Conservation (phyloP, 108 stramenopile species). For the Mediolabrus comicus region DNA sequence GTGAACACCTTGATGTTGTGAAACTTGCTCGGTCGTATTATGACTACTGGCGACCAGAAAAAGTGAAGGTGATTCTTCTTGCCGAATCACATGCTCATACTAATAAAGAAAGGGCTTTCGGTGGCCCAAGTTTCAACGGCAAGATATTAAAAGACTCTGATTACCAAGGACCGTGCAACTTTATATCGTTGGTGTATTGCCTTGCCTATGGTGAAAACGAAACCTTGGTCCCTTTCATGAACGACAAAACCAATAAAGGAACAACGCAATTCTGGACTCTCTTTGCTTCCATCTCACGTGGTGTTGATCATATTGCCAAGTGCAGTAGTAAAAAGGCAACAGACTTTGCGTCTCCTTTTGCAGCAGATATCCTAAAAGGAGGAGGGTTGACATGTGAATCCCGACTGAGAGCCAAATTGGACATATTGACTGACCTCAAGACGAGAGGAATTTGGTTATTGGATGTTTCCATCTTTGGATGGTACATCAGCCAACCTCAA, state of each 20-base stretch:
- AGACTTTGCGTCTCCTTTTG: conserved; percentile 17
- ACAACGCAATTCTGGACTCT: conserved; percentile 52
- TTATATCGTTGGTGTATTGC: conserved; percentile 41
- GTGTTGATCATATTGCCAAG: conserved; percentile 25
- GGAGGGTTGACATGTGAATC: conserved; percentile 22
- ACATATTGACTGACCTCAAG: conserved; percentile 29
- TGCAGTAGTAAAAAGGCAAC: conserved; percentile 1
- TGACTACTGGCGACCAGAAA: conserved; percentile 35
- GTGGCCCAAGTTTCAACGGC: conserved; percentile 17
- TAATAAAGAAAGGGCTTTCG: conserved; percentile 7
- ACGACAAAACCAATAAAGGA: conserved; percentile 34
- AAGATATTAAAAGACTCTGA: neutral
- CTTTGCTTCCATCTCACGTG: conserved; percentile 40
- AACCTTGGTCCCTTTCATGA: conserved; percentile 6
- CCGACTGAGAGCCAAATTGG: conserved; percentile 39
- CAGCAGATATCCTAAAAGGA: conserved; percentile 37
- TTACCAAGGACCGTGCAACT: conserved; percentile 37
- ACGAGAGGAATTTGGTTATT: conserved; percentile 45
- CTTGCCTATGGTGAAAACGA: conserved; percentile 45
- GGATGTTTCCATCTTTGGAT: conserved; percentile 46
- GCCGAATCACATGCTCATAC: conserved; percentile 50
- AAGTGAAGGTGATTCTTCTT: conserved; percentile 41
- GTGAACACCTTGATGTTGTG: conserved; percentile 34
- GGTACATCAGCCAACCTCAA: conserved; percentile 23
- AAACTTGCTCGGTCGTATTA: conserved; percentile 36